Conservation (phyloP, 2,329 filamentous ascomycete genomes). For the Cladosporium cucumerinum region DNA sequence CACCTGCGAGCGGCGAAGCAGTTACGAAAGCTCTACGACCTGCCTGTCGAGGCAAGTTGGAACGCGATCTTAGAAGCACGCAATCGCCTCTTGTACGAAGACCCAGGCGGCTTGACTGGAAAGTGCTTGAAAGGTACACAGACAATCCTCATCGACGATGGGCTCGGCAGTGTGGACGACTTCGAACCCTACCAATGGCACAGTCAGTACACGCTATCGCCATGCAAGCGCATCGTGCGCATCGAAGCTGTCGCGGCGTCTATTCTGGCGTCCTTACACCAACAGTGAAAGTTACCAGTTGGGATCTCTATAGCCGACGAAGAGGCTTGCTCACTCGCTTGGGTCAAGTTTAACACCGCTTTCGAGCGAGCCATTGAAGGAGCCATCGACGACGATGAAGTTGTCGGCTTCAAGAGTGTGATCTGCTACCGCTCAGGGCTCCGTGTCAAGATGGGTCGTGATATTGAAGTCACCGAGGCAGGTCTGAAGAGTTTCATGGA, state of each 20-base stretch:
- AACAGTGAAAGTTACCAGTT: constrained; percentile 28
- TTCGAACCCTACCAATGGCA: constrained; percentile 63
- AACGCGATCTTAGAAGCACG: constrained; percentile 51
- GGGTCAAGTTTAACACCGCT: constrained; percentile 46
- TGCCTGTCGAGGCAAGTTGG: constrained; percentile 57
- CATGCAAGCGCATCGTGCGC: constrained; percentile 70
- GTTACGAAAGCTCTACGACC: constrained; percentile 62
- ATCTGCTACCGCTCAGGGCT: constrained; percentile 78
- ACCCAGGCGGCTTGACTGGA: constrained; percentile 55
- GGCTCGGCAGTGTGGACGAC: constrained; percentile 55
- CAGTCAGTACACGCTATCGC: constrained; percentile 59
- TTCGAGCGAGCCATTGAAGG: constrained; percentile 54
- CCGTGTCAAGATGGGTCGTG: constrained; percentile 53
- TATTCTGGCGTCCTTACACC: constrained; percentile 51
- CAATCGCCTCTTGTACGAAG: constrained; percentile 43
- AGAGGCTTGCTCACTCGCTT: constrained; percentile 32
- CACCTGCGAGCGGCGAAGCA: constrained; percentile 69
- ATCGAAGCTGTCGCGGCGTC: constrained; percentile 70
- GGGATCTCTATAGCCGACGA: constrained; percentile 31
- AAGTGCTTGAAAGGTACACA: constrained; percentile 70
- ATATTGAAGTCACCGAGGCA: constrained; percentile 34
- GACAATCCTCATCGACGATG: constrained; percentile 74
- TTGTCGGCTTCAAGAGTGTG: constrained; percentile 79
- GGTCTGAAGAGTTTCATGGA: constrained; percentile 37
- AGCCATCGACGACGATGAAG: constrained; percentile 61